Base-by-base conservation (phyloP, 2,329 filamentous ascomycete genomes). In the Alternaria tenuissima region DNA sequence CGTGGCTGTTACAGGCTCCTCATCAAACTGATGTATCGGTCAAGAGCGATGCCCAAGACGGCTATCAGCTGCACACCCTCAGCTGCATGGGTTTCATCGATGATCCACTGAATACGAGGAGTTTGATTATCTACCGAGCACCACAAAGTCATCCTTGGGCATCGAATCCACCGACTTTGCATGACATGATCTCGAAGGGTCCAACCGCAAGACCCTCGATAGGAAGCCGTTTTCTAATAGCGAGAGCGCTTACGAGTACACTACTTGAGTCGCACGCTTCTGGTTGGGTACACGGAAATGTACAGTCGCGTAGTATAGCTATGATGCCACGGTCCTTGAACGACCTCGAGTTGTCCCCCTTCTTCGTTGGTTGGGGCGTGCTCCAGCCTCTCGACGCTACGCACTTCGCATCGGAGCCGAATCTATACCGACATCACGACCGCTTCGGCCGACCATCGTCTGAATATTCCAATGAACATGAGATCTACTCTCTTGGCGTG, bases 401-500 rank as follows among this genome's bases (percentile, higher is more conserved):
- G 14, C 36, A 56, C 14, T 58, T 61, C n/a, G 28, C 60, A 1
- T 48, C 65, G 7, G 66, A 67, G 47, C 59, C 52, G 12, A 83
- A 86, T 52, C 49, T 87, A 0, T 87, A 87, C 62, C 79, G 81
- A 0, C 84, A 87, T 61, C 83, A 83, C 0, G 62, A 65, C 0
- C 78, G 84, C 0, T 83, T 85, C 61, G 83, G 84, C 0, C 60
- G 64, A 3, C 73, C 78, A 2, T 70, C 77, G 62, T 0, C 86
- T 82, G 62, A 73, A 62, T 3, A 85, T 84, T 79, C 22, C 11
- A 55, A 55, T 12, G 81, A 84, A 53, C 84, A 87, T 65, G 85
- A 87, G 55, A 82, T 87, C 7, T 87, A 87, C 66, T 84, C 83
- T 51, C 77, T 87, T 0, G 84, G 85, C 0, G 82, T 86, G 0